phyloP scores from a whole-genome alignment of 768 basidiomycete genomes.

The Mycena albidolilacea region DNA sequence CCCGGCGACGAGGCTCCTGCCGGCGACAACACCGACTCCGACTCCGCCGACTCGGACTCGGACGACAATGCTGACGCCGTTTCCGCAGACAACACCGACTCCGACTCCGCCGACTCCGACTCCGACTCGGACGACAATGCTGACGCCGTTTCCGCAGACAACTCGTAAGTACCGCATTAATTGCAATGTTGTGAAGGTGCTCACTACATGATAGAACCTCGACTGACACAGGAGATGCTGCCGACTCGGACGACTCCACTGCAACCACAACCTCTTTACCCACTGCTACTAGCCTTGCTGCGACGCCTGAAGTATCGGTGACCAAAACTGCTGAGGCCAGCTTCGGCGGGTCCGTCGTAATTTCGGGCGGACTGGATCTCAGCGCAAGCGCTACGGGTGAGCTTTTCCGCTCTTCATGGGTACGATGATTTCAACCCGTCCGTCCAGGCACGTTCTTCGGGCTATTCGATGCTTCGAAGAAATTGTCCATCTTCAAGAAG shows the following conservation, averaged over 20 bases:
- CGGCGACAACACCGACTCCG: no score
- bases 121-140: background rate
- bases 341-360: conserved; percentile 28
- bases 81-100: background rate
- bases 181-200: no score
- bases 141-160: background rate
- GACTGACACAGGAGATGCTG: background rate
- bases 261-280: background rate
- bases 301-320: background rate
- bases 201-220: background rate
- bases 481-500: conserved; percentile 37
- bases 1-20: background rate
- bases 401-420: background rate
- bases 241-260: background rate
- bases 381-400: conserved; percentile 29
- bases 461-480: conserved; percentile 30
- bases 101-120: background rate
- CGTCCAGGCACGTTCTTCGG: conserved; percentile 28
- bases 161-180: background rate
- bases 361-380: conserved; percentile 31
- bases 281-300: background rate
- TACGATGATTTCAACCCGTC: background rate
- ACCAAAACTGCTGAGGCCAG: conserved; percentile 13
- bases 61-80: background rate
- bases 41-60: background rate